Conservation (phyloP, 768 basidiomycete genomes). For the Lentinula aciculospora region DNA sequence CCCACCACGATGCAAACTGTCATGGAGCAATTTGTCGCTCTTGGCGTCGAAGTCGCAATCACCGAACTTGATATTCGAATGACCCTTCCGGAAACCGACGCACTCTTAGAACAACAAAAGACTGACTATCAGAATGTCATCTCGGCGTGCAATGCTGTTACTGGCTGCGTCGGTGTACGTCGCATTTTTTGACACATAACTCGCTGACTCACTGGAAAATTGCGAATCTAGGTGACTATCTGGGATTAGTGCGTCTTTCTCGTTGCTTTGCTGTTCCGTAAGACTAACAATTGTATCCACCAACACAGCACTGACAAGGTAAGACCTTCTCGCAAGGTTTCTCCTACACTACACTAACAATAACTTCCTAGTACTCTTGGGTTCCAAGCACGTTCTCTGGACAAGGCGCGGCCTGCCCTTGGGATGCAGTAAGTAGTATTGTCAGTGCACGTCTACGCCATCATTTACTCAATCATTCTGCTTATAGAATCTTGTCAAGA, state of each 20-base stretch:
- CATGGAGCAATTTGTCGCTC: conserved; percentile 45
- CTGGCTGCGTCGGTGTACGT: conserved; percentile 30
- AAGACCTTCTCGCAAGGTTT: not conserved
- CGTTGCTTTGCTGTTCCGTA: not conserved
- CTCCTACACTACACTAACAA: not conserved
- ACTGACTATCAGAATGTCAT: conserved; percentile 54
- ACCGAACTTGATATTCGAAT: conserved; percentile 68
- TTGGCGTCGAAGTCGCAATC: conserved; percentile 63
- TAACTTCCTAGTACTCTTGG: conserved; percentile 28
- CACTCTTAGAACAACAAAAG: conserved; percentile 47
- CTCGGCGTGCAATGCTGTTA: conserved; percentile 42
- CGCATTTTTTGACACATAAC: not conserved
- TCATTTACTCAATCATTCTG: conserved; percentile 23
- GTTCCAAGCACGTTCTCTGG: conserved; percentile 30
- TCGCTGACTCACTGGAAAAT: not conserved
- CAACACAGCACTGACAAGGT: conserved; percentile 29
- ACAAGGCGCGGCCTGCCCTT: conserved; percentile 32
- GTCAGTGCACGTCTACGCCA: conserved; percentile 13
- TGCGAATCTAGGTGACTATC: conserved; percentile 22
- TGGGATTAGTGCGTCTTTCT: conserved; percentile 25
- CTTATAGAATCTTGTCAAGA: conserved; percentile 26
- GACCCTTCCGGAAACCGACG: conserved; percentile 43
- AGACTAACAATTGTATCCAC: not conserved
- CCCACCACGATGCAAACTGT: conserved; percentile 32
- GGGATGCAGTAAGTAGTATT: conserved; percentile 26